phyloP scores from a whole-genome alignment of 495 filamentous ascomycete species.

The Cercophora newfieldiana region DNA sequence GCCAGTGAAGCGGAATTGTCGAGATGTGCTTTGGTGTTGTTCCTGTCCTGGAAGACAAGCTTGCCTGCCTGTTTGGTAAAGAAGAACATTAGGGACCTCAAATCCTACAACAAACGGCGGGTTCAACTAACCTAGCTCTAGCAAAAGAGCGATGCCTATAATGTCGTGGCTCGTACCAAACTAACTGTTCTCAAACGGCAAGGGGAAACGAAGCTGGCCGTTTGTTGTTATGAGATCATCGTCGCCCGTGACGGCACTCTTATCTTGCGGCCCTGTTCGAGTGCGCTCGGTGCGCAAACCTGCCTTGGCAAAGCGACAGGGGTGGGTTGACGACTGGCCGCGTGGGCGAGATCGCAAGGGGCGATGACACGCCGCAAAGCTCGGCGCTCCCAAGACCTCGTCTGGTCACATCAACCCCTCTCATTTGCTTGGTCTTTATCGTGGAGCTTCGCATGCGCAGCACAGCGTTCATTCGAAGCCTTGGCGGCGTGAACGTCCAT shows the following conservation, averaged over 20 bases:
- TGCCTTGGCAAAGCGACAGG: background rate
- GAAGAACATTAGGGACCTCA: too few relatives aligned
- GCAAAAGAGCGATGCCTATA: too few relatives aligned
- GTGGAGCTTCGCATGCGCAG: background rate
- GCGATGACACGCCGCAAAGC: background rate
- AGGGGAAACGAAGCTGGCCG: background rate
- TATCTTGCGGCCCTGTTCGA: background rate
- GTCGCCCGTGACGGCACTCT: background rate
- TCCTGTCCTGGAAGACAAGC: background rate
- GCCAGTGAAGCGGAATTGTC: too few relatives aligned
- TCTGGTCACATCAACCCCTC: background rate
- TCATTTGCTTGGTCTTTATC: background rate
- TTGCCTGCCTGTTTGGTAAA: too few relatives aligned
- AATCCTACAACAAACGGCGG: too few relatives aligned
- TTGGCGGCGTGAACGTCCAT: too few relatives aligned
- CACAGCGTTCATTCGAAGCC: too few relatives aligned
- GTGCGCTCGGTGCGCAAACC: background rate
- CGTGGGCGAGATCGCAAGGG: background rate
- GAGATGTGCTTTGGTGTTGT: too few relatives aligned
- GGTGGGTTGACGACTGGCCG: background rate
- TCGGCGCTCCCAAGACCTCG: too few relatives aligned
- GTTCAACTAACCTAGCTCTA: too few relatives aligned
- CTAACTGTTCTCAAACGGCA: background rate
- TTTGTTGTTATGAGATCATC: slow-evolving; percentile 5
- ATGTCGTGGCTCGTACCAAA: too few relatives aligned